These are phyloP conservation scores for Conticribra guillardii DNA, from an alignment of 108 stramenopile species.

Conservation along the genomic window DNA sequence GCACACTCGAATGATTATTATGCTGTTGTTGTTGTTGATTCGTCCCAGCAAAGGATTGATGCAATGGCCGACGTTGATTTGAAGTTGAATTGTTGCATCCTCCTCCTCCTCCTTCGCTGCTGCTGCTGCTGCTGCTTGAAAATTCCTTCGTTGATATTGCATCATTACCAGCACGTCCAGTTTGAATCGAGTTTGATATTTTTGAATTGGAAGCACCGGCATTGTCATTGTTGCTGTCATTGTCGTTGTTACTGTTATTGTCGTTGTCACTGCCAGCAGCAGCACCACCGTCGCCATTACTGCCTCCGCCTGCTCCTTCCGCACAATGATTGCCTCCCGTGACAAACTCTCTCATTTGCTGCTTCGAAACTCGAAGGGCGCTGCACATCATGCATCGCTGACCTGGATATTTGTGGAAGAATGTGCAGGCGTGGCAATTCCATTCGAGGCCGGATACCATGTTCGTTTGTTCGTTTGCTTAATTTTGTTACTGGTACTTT, in stretches of 20 bases:
- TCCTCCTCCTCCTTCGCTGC: too few relatives aligned
- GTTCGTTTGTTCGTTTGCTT: background rate
- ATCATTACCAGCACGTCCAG: too few relatives aligned
- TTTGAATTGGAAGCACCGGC: too few relatives aligned
- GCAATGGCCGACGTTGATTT: slow-evolving; percentile 11
- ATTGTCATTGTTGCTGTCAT: too few relatives aligned
- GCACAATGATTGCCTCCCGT: slow-evolving; percentile 18
- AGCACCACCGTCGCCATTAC: background rate
- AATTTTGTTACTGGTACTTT: too few relatives aligned
- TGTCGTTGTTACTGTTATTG: slow-evolving; percentile 7
- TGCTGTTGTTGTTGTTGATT: too few relatives aligned
- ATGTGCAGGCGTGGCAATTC: slow-evolving; percentile 72
- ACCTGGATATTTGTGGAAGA: slow-evolving; percentile 51
- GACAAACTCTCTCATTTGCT: slow-evolving; percentile 71
- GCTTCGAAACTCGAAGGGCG: slow-evolving; percentile 49
- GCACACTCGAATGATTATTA: too few relatives aligned
- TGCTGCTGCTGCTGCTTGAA: too few relatives aligned
- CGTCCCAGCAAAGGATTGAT: background rate
- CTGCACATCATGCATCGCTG: slow-evolving; percentile 84
- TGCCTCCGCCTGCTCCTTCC: background rate
- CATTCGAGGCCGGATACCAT: slow-evolving; percentile 49
- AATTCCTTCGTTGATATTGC: too few relatives aligned
- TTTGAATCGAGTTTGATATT: too few relatives aligned
- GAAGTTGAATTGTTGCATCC: background rate
- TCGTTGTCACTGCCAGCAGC: slow-evolving; percentile 10